phyloP scores from a whole-genome alignment of 225 moss, liverwort and hornwort species.

The Rhytidiadelphus loreus region DNA sequence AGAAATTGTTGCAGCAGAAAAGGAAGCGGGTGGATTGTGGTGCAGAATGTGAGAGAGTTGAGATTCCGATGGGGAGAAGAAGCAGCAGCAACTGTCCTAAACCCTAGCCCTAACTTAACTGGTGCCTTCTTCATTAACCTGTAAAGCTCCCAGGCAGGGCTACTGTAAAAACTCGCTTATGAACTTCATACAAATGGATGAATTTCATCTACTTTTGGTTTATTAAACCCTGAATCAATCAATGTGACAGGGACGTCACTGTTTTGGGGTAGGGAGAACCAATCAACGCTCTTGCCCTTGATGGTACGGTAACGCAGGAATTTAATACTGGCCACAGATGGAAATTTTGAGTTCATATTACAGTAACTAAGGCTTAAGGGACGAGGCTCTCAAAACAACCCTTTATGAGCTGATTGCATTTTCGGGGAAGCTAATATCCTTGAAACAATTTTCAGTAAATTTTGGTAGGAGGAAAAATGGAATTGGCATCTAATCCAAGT shows the following conservation, averaged over 20 bases:
- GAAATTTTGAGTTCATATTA: not conserved
- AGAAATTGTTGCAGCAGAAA: not conserved
- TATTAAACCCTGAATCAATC: too few species aligned
- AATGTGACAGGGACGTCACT: not conserved
- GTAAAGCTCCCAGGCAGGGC: too few species aligned
- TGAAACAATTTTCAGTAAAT: too few species aligned
- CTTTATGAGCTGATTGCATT: too few species aligned
- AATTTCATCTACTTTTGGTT: not conserved
- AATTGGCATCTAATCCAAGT: too few species aligned
- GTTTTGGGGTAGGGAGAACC: not conserved
- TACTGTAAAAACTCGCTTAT: not conserved
- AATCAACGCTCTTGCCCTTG: not conserved
- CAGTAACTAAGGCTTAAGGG: too few species aligned
- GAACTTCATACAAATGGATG: not conserved
- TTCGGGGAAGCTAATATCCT: too few species aligned
- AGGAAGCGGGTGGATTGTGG: not conserved
- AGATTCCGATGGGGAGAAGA: not conserved
- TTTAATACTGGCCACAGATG: not conserved
- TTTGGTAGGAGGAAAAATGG: too few species aligned
- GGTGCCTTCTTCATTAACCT: not conserved
- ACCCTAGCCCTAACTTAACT: not conserved
- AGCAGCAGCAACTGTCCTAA: not conserved
- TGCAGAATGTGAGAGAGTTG: not conserved
- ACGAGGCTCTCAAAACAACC: too few species aligned
- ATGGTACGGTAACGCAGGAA: not conserved